Conservation (phyloP, 768 basidiomycete genomes). For the Suillus subalutaceus region DNA sequence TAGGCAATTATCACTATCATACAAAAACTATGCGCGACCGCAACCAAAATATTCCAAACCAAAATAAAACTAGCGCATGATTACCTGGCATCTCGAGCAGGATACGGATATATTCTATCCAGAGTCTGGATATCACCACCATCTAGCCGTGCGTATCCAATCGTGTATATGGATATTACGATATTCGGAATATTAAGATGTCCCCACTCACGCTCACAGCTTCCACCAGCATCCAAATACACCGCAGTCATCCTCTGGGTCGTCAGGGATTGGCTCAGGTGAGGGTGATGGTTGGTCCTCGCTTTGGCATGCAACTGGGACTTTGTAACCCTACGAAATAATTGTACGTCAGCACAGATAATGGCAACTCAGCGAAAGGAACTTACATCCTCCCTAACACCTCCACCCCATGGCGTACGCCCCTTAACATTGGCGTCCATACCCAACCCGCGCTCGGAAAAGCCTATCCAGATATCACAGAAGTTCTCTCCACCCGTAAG, state of each 20-base stretch:
- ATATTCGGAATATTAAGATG: background rate
- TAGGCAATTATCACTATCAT: background rate
- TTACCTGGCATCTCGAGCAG: conserved; percentile 1
- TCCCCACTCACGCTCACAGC: conserved; percentile 8
- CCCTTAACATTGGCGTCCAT: conserved; percentile 73
- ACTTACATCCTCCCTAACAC: conserved; percentile 69
- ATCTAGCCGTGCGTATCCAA: conserved; percentile 4
- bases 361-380: background rate
- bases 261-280: conserved; percentile 35
- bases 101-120: conserved; percentile 5
- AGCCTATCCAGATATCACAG: conserved; percentile 86
- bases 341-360: background rate
- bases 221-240: conserved; percentile 28
- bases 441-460: conserved; percentile 82
- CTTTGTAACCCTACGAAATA: conserved; percentile 38
- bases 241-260: conserved; percentile 36
- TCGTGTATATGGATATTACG: conserved; percentile 4
- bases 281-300: conserved; percentile 25
- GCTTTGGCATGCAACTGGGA: conserved; percentile 44
- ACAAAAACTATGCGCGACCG: background rate
- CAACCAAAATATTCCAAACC: background rate
- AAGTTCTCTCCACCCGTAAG: conserved; percentile 93
- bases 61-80: background rate
- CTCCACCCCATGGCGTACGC: conserved; percentile 92
- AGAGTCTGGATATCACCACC: background rate